Evolutionary conservation across 768 basidiomycete genomes (phyloP).

Genomic region (Kwoniella newhampshirensis): DNA sequence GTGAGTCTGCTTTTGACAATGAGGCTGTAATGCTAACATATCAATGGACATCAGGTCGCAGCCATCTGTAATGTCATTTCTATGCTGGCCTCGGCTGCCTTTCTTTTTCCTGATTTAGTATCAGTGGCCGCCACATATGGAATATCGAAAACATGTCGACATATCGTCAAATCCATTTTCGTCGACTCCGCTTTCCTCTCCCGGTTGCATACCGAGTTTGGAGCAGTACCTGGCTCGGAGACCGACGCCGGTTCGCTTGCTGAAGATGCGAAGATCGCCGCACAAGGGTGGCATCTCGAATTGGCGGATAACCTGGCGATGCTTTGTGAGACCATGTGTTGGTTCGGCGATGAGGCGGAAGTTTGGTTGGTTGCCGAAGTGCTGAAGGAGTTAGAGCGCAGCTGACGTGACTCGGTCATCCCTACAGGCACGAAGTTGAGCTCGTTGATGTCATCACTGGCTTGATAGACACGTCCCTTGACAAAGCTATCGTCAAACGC

Average conservation of each 20-base stretch:
- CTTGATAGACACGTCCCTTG: neutral
- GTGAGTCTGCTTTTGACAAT: slow-evolving; percentile 8
- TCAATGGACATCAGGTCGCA: slow-evolving; percentile 6
- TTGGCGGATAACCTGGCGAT: slow-evolving; percentile 10
- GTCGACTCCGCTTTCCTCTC: neutral
- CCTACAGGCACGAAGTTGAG: slow-evolving; percentile 25
- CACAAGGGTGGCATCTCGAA: slow-evolving; percentile 14
- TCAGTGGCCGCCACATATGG: neutral
- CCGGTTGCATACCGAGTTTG: neutral
- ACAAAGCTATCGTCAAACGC: slow-evolving; percentile 3
- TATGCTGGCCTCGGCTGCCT: slow-evolving; percentile 3
- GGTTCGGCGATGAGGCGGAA: slow-evolving; percentile 7
- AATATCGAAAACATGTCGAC: slow-evolving; percentile 5
- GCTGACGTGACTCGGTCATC: neutral
- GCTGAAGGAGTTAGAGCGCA: neutral
- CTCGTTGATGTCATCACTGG: slow-evolving; percentile 23
- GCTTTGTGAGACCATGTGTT: slow-evolving; percentile 19
- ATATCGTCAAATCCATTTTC: slow-evolving; percentile 1
- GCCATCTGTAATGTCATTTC: slow-evolving; percentile 9
- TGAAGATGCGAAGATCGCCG: no score
- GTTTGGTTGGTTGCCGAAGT: slow-evolving; percentile 17
- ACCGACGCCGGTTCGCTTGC: no score
- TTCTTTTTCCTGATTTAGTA: slow-evolving; percentile 12
- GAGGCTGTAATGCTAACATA: neutral
- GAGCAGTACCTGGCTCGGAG: neutral